Base-by-base conservation (phyloP, 2,329 filamentous ascomycete species). In the Fusarium pseudograminearum region DNA sequence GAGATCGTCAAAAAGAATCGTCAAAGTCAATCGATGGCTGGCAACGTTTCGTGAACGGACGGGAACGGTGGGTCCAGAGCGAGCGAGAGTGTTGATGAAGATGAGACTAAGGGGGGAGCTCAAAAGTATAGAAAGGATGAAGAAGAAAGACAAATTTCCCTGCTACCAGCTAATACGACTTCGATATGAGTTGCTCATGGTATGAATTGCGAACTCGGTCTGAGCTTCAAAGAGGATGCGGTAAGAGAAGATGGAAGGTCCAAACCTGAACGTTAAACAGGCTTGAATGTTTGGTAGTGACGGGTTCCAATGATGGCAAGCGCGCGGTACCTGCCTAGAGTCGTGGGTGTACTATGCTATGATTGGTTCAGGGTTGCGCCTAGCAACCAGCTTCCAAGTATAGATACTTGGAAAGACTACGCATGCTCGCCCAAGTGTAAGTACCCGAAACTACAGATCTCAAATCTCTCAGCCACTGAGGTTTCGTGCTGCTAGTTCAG, bases 381-480 rank as follows among this genome's bases (percentile, higher is more conserved):
- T 67, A 56, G 75, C 75, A 76, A 76, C 75, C 69, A 67, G 46
- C 59, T 34, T 33, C 33, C 18, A 53, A 36, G 65, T 67, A 66
- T 44, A 58, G 59, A 40, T 64, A 67, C 63, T 50, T 69, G 24
- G 16, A 18, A 18, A n/a, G n/a, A 6, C 22, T 24, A 4, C 12
- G 30, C 2, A 3, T 5, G 2, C 4, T 16, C 7, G 12, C 18
- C 15, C 7, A 3, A 16, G 14, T 4, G n/a, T n/a, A 56, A 28
- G 70, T 73, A 73, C 38, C 45, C 9, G 10, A 11, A 30, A 63
- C 57, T 30, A 26, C 22, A 42, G n/a, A 9, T 36, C 28, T 36
- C n/a, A 4, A 26, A 38, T 22, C 10, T 40, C 36, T 45, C 18
- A 70, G 57, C 67, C 66, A 70, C 56, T 70, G 11, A 70, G 36